These are phyloP conservation scores for Aspergillus nidulans DNA, from an alignment of 495 filamentous ascomycete species.

Conservation along the genomic window DNA sequence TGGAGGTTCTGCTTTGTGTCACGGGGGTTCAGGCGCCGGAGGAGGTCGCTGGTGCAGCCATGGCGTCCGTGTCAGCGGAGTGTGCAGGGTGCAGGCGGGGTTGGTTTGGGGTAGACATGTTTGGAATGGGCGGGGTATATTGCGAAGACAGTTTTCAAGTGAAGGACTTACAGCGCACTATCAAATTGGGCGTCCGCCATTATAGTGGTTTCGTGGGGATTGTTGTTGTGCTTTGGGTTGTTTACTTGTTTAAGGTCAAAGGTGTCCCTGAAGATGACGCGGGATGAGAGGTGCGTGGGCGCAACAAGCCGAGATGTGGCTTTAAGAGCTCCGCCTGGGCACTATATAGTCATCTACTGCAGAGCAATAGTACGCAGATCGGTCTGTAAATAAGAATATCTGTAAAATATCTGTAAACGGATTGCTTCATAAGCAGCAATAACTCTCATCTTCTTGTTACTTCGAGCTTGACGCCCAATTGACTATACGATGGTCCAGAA, in stretches of 20 bases:
- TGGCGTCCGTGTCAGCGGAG: slow-evolving; percentile 25
- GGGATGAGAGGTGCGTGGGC: slow-evolving; percentile 37
- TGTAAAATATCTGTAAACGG: too few relatives aligned
- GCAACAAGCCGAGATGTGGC: slow-evolving; percentile 18
- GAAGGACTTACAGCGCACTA: slow-evolving; percentile 54
- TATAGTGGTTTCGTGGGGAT: slow-evolving; percentile 16
- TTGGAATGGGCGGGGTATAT: not conserved
- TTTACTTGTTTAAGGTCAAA: slow-evolving; percentile 18
- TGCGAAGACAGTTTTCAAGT: not conserved
- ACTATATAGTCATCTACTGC: not conserved
- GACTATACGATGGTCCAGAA: too few relatives aligned
- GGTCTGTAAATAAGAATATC: too few relatives aligned
- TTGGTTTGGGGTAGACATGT: slow-evolving; percentile 9
- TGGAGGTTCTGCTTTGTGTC: slow-evolving; percentile 80
- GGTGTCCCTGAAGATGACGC: slow-evolving; percentile 14
- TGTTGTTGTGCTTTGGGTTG: slow-evolving; percentile 16
- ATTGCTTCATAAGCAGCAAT: too few relatives aligned
- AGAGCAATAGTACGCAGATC: too few relatives aligned
- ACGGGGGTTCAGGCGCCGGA: slow-evolving; percentile 93
- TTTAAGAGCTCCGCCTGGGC: slow-evolving; percentile 4
- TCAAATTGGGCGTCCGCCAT: slow-evolving; percentile 58
- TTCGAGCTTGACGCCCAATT: too few relatives aligned
- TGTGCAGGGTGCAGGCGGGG: slow-evolving; percentile 24
- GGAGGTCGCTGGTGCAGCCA: slow-evolving; percentile 70
- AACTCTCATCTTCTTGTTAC: too few relatives aligned